Evolutionary conservation across 495 filamentous ascomycete species (phyloP), one percentile per base, ranked within the genome.

Genomic region (Xylaria acuta): DNA sequence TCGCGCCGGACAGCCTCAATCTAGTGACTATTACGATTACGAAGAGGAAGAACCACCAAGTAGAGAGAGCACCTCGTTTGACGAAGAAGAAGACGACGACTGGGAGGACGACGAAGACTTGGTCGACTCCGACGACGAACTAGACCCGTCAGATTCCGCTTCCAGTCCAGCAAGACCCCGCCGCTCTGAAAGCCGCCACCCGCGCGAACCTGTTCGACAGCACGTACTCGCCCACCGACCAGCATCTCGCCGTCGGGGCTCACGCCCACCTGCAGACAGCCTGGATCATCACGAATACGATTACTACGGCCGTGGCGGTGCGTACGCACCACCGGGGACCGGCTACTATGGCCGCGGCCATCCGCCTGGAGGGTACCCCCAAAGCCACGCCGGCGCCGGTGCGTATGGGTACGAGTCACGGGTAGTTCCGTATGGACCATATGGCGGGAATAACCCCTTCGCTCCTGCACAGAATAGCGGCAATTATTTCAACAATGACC

Each of bases 81-180:
- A 77, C 66, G 73, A 72, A 49, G 74, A 80, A 12, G 80, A 82
- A 59, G 72, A 73, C 72, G 85, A 89, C 38, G 85, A 83, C 69
- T 86, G 89, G 75, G 88, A 88, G 77, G 84, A 85, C 71, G 83
- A 75, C 51, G 79, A 75, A 43, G 79, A 82, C 54, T 84, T 85
- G 73, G 84, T 72, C 32, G 71, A 80, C 27, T 75, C 82, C 20
- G 80, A 82, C 70, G 91, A 90, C 76, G 93, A 95, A 75, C 82
- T 96, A 75, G 90, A 91, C 64, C 92, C 93, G 30, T 92, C 90
- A 45, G 93, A 97, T 83, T 95, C 93, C n/a, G 93, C 93, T 36
- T 95, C 89, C 79, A 65, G 85, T 77, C 73, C 86, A 83, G 20
- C 85, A 87, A 64, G 84, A 86, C 27, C 67, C 45, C 69, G 60